Evolutionary conservation across 1,139 yeast genomes (phyloP).

Genomic region (Candida albicans): DNA sequence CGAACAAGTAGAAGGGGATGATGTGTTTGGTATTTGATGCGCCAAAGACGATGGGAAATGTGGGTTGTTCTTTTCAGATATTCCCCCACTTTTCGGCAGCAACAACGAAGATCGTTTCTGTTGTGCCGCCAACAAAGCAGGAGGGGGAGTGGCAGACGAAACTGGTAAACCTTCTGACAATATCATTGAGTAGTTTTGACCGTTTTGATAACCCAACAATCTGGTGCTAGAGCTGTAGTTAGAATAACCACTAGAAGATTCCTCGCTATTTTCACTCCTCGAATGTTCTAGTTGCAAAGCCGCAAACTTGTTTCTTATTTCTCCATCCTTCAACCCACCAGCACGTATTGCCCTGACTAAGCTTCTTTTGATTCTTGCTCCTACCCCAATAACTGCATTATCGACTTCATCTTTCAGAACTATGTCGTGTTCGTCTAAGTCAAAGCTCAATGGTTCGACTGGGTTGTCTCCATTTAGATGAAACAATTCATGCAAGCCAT

Average conservation of each 20-base stretch:
- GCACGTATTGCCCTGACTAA: constrained; percentile 52
- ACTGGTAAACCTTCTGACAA: constrained; percentile 28
- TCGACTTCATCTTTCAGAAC: constrained; percentile 71
- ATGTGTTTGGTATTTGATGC: constrained; percentile 11
- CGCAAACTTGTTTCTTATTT: constrained; percentile 25
- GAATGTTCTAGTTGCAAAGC: constrained; percentile 28
- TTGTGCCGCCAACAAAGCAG: not conserved
- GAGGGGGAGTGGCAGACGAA: constrained; percentile 1
- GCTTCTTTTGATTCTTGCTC: constrained; percentile 62
- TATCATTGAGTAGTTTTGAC: constrained; percentile 31
- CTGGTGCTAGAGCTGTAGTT: constrained; percentile 18
- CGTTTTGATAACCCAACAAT: constrained; percentile 8
- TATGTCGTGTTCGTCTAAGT: constrained; percentile 18
- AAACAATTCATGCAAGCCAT: constrained; percentile 39
- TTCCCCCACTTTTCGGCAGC: not conserved
- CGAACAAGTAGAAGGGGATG: constrained; percentile 6
- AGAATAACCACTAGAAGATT: constrained; percentile 24
- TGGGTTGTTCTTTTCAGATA: constrained; percentile 12
- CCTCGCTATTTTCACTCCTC: constrained; percentile 37
- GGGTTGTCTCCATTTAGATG: constrained; percentile 25
- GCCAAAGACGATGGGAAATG: constrained; percentile 22
- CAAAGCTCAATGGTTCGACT: constrained; percentile 11
- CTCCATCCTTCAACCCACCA: constrained; percentile 28
- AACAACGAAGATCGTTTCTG: not conserved
- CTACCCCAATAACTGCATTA: constrained; percentile 79